Evolutionary conservation across 805 yeast species (phyloP).

Genomic region (Wickerhamiella spandovensis): DNA sequence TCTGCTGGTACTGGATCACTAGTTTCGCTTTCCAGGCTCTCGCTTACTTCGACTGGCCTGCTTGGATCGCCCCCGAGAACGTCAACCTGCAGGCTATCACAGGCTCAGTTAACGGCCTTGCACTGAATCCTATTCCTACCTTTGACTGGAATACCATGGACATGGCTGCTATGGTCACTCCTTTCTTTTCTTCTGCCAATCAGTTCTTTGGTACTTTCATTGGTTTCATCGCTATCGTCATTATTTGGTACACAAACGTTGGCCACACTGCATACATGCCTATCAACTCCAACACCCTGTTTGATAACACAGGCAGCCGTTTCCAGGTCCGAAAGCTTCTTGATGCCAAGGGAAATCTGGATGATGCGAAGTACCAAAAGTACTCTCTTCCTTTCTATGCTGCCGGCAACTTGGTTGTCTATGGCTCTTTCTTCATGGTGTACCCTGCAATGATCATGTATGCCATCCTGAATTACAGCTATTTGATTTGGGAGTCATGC

Average conservation of each 20-base stretch:
- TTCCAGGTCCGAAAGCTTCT: slow-evolving; percentile 37
- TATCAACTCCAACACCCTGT: slow-evolving; percentile 31
- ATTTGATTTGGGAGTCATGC: slow-evolving; percentile 27
- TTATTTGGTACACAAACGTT: slow-evolving; percentile 33
- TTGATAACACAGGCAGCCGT: slow-evolving; percentile 36
- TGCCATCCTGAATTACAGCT: slow-evolving; percentile 33
- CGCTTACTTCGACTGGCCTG: slow-evolving; percentile 50
- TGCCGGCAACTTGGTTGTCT: slow-evolving; percentile 45
- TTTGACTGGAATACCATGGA: slow-evolving; percentile 34
- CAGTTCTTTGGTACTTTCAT: slow-evolving; percentile 27
- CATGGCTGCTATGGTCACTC: slow-evolving; percentile 27
- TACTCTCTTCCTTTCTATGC: slow-evolving; percentile 53
- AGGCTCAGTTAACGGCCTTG: slow-evolving; percentile 36
- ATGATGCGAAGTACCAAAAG: slow-evolving; percentile 32
- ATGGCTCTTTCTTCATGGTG: slow-evolving; percentile 41
- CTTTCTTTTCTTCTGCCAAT: slow-evolving; percentile 29
- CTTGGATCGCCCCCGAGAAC: slow-evolving; percentile 43
- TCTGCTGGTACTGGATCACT: slow-evolving; percentile 57
- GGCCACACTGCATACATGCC: slow-evolving; percentile 41
- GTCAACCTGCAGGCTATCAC: slow-evolving; percentile 47
- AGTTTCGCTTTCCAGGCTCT: slow-evolving; percentile 51
- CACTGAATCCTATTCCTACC: slow-evolving; percentile 34
- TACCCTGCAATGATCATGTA: slow-evolving; percentile 43
- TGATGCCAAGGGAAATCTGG: slow-evolving; percentile 30
- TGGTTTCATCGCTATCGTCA: slow-evolving; percentile 22